Percentiles rank a stretch among this genome's conserved stretches.
Conservation (phyloP, 2,329 filamentous ascomycete genomes). For the Epichloe coenophiala region DNA sequence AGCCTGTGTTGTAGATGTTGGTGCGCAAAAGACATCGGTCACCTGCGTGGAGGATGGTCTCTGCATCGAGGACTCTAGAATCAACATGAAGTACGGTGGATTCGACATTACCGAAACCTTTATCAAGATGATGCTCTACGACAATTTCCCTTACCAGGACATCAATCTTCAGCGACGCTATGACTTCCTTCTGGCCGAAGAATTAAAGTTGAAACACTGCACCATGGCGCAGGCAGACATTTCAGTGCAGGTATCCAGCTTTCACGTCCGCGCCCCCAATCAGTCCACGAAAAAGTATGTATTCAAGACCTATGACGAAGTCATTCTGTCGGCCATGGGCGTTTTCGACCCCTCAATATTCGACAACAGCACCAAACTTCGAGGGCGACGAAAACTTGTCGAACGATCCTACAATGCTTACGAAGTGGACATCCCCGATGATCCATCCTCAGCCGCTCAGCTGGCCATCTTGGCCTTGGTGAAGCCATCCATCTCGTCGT, state of each 20-base stretch:
- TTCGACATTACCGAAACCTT: slow-evolving; percentile 89
- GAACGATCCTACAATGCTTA: slow-evolving; percentile 88
- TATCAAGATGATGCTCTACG: slow-evolving; percentile 94
- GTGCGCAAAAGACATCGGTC: slow-evolving; percentile 87
- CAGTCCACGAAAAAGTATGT: slow-evolving; percentile 85
- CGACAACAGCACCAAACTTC: slow-evolving; percentile 67
- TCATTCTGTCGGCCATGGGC: slow-evolving; percentile 89
- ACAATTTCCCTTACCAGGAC: slow-evolving; percentile 89
- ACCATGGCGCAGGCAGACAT: slow-evolving; percentile 85
- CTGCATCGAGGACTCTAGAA: slow-evolving; percentile 82
- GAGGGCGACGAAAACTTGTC: slow-evolving; percentile 66
- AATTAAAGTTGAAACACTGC: slow-evolving; percentile 86
- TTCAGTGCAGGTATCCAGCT: slow-evolving; percentile 76
- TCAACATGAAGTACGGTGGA: slow-evolving; percentile 91
- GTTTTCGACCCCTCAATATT: slow-evolving; percentile 83
- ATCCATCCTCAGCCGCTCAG: slow-evolving; percentile 77
- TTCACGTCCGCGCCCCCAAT: slow-evolving; percentile 77
- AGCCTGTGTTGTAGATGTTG: slow-evolving; percentile 89
- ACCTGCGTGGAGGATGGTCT: slow-evolving; percentile 96
- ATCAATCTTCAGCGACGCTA: slow-evolving; percentile 85
- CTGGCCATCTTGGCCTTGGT: slow-evolving; percentile 48
- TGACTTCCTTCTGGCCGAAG: slow-evolving; percentile 86
- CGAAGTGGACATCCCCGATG: slow-evolving; percentile 74
- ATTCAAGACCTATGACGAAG: slow-evolving; percentile 96
- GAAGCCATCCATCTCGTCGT: slow-evolving; percentile 41